Conservation (phyloP, 2,329 filamentous ascomycete genomes). For the Arachnopeziza araneosa region DNA sequence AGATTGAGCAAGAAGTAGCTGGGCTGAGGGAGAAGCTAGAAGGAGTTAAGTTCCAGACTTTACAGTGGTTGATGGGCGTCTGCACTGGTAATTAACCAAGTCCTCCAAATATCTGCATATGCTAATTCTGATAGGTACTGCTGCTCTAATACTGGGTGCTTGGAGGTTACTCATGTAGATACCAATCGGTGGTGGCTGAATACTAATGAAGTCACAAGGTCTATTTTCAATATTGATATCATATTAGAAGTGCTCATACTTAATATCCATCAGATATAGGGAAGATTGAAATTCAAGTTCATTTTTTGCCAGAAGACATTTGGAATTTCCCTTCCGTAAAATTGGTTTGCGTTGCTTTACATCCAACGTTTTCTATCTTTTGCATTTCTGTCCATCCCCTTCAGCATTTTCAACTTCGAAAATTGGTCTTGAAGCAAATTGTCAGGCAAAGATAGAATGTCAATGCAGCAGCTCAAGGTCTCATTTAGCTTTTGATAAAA, state of each 20-base stretch:
- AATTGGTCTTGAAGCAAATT: background rate
- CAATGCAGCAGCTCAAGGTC: background rate
- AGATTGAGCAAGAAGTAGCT: slow-evolving; percentile 96
- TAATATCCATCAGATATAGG: background rate
- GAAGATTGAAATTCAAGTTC: no score
- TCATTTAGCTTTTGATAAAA: background rate
- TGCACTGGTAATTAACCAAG: slow-evolving; percentile 47
- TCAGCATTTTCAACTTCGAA: background rate
- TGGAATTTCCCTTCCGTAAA: no score
- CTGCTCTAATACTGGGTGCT: slow-evolving; percentile 61
- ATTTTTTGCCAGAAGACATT: no score
- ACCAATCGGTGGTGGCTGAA: background rate
- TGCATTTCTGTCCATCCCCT: background rate
- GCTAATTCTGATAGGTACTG: slow-evolving; percentile 39
- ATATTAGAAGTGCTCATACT: background rate
- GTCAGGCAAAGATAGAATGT: background rate
- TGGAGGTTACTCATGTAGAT: slow-evolving; percentile 63
- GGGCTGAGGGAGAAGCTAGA: slow-evolving; percentile 86
- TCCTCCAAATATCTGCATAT: slow-evolving; percentile 9
- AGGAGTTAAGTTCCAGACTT: slow-evolving; percentile 93
- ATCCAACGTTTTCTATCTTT: no score
- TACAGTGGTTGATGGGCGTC: slow-evolving; percentile 96
- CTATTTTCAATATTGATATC: background rate
- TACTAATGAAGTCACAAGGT: background rate
- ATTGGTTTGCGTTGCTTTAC: no score